These are phyloP conservation scores for Bjerkandera adusta DNA, from an alignment of 1,284 basidiomycete species.

Conservation along the genomic window DNA sequence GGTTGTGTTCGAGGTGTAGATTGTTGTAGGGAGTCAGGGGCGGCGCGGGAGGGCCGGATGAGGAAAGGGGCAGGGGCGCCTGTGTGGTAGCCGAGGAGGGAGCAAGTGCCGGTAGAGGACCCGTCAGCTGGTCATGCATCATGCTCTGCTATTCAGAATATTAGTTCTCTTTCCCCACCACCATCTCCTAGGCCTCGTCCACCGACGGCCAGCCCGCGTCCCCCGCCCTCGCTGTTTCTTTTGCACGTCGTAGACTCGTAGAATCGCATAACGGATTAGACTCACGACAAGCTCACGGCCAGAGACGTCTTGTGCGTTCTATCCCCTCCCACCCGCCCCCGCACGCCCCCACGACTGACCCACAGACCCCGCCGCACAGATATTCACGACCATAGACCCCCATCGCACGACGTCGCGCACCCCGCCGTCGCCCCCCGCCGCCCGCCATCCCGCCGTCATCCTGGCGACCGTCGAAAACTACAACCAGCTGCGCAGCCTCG, in stretches of 20 bases:
- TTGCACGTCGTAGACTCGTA: conserved; percentile 1
- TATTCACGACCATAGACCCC: conserved; percentile 26
- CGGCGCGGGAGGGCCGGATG: too few species aligned
- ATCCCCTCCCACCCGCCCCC: neutral
- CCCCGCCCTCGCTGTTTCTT: neutral
- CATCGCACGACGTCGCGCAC: conserved; percentile 7
- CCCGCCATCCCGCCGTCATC: conserved; percentile 18
- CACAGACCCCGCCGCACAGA: conserved; percentile 8
- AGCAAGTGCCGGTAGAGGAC: conserved; percentile 1
- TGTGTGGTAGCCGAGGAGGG: neutral
- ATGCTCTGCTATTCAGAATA: neutral
- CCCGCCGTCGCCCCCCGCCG: conserved; percentile 16
- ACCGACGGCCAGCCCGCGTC: neutral
- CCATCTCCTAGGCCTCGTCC: conserved; percentile 1
- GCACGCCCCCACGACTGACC: conserved; percentile 10
- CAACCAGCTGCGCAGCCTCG: conserved; percentile 26
- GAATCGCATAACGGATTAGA: conserved; percentile 10
- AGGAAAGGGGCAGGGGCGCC: neutral
- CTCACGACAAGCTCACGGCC: conserved; percentile 13
- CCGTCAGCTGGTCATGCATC: conserved; percentile 2
- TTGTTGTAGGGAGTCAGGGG: neutral
- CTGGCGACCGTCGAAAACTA: conserved; percentile 30
- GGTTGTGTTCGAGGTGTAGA: conserved; percentile 72
- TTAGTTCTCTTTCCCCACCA: neutral
- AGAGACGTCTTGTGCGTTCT: conserved; percentile 19